Evolutionary conservation across 129 eudicot genomes (phyloP), one percentile per base, ranked within the genome.

Genomic region (Artemisia annua): DNA sequence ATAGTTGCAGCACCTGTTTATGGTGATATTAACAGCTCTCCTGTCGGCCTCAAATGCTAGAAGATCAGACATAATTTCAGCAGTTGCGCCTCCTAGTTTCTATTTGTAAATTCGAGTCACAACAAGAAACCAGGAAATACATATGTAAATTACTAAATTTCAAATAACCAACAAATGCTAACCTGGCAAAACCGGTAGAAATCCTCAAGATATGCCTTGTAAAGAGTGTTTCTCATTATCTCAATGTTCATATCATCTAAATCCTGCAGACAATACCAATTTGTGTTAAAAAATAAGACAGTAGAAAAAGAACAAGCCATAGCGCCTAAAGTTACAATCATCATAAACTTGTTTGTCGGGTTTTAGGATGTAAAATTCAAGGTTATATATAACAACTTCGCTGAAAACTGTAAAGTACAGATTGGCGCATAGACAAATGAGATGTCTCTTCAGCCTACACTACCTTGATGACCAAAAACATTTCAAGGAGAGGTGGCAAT

Each of bases 211-310:
- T 93, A 93, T 78, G 98, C 98, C 86, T 93, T 93, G 79, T 93
- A 93, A n/a, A 93, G 87, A 30, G 98, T 93, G 62, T 93, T 93
- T 75, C 98, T 84, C 98, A 93, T 93, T 24, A 93, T 93, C 73
- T 93, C 98, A 28, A 93, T 93, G 89, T 93, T 93, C 98, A 93
- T 93, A 69, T 93, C 98, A 84, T 93, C 98, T 87, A 93, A 86
- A 82, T 93, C 98, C 98, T 93, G 75, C 52, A 50, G n/a, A 66
- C 3, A 59, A 66, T 49, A 50, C 52, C 13, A 51, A 70, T 2
- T 46, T 22, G 0, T 60, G 8, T 24, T 17, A 66, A 66, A 59
- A 39, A 58, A n/a, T 75, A 28, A 15, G 32, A 67, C 30, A 44
- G 17, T 17, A 63, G 60, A 16, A 18, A 71, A 15, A 43, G 65